Conservation (phyloP, 2,329 filamentous ascomycete genomes). For the Ophiocordyceps camponoti-saundersi region DNA sequence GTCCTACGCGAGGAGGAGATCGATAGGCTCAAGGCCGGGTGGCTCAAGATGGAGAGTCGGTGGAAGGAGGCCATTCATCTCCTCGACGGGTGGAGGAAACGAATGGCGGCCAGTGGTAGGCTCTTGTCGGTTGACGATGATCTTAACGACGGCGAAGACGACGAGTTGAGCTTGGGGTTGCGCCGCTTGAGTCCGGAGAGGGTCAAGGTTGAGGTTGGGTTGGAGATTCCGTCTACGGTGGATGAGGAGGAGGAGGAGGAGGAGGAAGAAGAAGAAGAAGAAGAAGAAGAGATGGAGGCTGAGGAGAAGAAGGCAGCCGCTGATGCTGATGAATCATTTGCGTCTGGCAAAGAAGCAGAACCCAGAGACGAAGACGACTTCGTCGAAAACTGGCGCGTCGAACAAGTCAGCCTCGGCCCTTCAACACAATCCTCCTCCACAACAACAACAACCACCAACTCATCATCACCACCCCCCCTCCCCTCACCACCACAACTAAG, state of each 20-base stretch:
- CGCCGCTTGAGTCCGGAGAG: conserved; percentile 39
- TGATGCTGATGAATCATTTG: not conserved
- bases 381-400: not conserved
- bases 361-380: not conserved
- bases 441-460: not conserved
- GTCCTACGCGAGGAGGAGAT: conserved; percentile 89
- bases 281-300: not conserved
- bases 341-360: not conserved
- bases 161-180: conserved; percentile 51
- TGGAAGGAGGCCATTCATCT: conserved; percentile 82
- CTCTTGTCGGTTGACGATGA: conserved; percentile 34
- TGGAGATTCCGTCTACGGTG: conserved; percentile 24
- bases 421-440: not conserved
- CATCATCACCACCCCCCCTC: conserved; percentile 21
- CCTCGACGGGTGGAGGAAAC: conserved; percentile 81
- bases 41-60: conserved; percentile 82
- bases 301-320: not conserved
- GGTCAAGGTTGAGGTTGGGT: conserved; percentile 26
- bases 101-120: conserved; percentile 55
- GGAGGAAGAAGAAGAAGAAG: not conserved
- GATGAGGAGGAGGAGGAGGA: conserved; percentile 27
- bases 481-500: conserved; percentile 29
- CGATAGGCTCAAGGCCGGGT: conserved; percentile 60
- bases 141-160: conserved; percentile 16
- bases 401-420: not conserved